These are phyloP conservation scores for Glarea lozoyensis DNA, from an alignment of 495 filamentous ascomycete species.

Conservation along the genomic window DNA sequence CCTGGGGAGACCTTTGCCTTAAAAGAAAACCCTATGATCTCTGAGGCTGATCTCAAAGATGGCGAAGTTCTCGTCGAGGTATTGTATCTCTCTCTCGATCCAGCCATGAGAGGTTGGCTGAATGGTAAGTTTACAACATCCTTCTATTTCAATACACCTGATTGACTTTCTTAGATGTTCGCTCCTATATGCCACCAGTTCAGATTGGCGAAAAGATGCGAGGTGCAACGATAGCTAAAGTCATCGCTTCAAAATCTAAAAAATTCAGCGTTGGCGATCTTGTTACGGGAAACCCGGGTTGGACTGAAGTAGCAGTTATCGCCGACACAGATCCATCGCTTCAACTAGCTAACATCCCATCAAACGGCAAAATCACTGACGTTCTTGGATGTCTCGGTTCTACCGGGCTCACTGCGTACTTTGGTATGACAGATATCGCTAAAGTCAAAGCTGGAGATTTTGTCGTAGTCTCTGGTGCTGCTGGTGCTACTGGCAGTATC, in stretches of 20 bases:
- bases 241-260: constrained; percentile 31
- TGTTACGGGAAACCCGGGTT: constrained; percentile 42
- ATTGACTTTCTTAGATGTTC: constrained; percentile 30
- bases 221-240: constrained; percentile 45
- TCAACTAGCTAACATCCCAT: constrained; percentile 35
- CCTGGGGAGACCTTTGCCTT: constrained; percentile 46
- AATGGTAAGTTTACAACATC: constrained; percentile 22
- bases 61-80: constrained; percentile 56
- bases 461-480: constrained; percentile 60
- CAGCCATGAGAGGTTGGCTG: constrained; percentile 75
- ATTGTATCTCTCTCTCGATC: constrained; percentile 69
- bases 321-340: constrained; percentile 28
- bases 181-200: constrained; percentile 62
- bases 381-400: constrained; percentile 48
- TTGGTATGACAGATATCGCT: constrained; percentile 53
- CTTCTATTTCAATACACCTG: neutral
- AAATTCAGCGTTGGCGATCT: constrained; percentile 43
- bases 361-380: constrained; percentile 44
- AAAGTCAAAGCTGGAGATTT: constrained; percentile 48
- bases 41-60: constrained; percentile 37
- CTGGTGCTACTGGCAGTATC: constrained; percentile 61
- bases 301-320: constrained; percentile 54
- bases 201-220: constrained; percentile 60
- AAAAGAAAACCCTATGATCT: constrained; percentile 33
- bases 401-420: constrained; percentile 60